phyloP scores from a whole-genome alignment of 2,329 filamentous ascomycete species.

The Penicillium griseofulvum region DNA sequence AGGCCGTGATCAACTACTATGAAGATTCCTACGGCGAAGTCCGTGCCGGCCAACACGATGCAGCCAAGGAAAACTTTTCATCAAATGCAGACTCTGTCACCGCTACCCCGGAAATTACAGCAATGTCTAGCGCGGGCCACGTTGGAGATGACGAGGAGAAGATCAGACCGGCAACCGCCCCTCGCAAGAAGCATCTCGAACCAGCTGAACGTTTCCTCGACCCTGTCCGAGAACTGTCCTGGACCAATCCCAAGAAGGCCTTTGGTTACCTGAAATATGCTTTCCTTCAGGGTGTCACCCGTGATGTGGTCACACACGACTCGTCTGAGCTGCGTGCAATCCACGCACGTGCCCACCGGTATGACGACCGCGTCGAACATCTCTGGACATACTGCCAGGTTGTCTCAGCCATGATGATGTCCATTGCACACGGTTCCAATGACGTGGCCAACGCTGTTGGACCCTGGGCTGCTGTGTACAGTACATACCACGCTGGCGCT shows the following conservation, averaged over 20 bases:
- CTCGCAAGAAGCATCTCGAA: slow-evolving; percentile 17
- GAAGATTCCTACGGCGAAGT: slow-evolving; percentile 31
- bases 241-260: slow-evolving; percentile 20
- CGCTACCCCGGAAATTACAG: slow-evolving; percentile 5
- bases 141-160: slow-evolving; percentile 15
- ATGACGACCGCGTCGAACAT: slow-evolving; percentile 50
- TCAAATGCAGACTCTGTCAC: slow-evolving; percentile 6
- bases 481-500: slow-evolving; percentile 33
- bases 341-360: slow-evolving; percentile 44
- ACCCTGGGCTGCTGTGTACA: slow-evolving; percentile 42
- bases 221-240: slow-evolving; percentile 10
- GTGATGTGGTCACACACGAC: slow-evolving; percentile 43
- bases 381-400: slow-evolving; percentile 48
- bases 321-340: slow-evolving; percentile 36
- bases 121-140: background rate
- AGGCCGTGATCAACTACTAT: slow-evolving; percentile 43
- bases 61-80: background rate
- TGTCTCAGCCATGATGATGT: slow-evolving; percentile 42
- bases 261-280: slow-evolving; percentile 44
- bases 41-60: slow-evolving; percentile 16
- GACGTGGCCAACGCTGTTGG: slow-evolving; percentile 46
- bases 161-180: slow-evolving; percentile 18
- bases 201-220: slow-evolving; percentile 29
- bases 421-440: slow-evolving; percentile 47
- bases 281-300: slow-evolving; percentile 46